A percentile compares a stretch with the other conserved stretches of the same genome.
These are phyloP conservation scores for Kandelia obovata DNA, from an alignment of 345 rosid genomes.

Conservation along the genomic window DNA sequence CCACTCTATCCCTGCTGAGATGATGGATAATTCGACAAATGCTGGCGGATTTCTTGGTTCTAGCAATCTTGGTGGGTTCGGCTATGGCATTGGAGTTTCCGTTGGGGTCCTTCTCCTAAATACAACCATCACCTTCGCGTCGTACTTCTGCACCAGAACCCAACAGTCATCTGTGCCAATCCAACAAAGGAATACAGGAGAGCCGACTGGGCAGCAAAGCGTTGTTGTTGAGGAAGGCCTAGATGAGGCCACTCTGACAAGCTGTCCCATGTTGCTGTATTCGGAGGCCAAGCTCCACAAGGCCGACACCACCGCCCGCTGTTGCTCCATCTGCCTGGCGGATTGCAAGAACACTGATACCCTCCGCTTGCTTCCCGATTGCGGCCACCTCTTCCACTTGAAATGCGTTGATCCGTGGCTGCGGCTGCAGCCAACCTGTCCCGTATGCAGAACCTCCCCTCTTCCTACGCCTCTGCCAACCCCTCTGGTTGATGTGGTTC, in stretches of 20 bases:
- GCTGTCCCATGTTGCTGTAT: slow-evolving; percentile 70
- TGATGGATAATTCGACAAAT: slow-evolving; percentile 22
- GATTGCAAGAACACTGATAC: slow-evolving; percentile 60
- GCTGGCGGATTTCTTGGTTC: slow-evolving; percentile 17
- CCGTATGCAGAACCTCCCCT: slow-evolving; percentile 76
- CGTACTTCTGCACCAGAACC: slow-evolving; percentile 39
- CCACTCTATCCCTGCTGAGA: not conserved
- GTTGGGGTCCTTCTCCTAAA: slow-evolving; percentile 39
- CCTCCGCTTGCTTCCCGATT: slow-evolving; percentile 65
- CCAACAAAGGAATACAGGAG: slow-evolving; percentile 9
- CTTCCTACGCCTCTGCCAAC: slow-evolving; percentile 71
- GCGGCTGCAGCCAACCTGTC: slow-evolving; percentile 69
- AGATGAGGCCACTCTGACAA: slow-evolving; percentile 62
- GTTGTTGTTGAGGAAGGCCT: slow-evolving; percentile 48
- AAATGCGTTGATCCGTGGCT: slow-evolving; percentile 90
- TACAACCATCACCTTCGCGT: slow-evolving; percentile 37
- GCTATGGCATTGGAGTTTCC: slow-evolving; percentile 43
- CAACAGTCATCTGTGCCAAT: not conserved
- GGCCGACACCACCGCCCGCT: slow-evolving; percentile 41
- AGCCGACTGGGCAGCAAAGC: slow-evolving; percentile 11
- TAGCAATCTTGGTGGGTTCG: slow-evolving; percentile 34
- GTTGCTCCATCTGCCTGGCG: slow-evolving; percentile 78
- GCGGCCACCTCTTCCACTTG: slow-evolving; percentile 70
- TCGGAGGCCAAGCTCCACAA: slow-evolving; percentile 48
- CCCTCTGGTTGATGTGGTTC: slow-evolving; percentile 78